Evolutionary conservation across 305 asterid genomes (phyloP).

Genomic region (Fraxinus dipetala): DNA sequence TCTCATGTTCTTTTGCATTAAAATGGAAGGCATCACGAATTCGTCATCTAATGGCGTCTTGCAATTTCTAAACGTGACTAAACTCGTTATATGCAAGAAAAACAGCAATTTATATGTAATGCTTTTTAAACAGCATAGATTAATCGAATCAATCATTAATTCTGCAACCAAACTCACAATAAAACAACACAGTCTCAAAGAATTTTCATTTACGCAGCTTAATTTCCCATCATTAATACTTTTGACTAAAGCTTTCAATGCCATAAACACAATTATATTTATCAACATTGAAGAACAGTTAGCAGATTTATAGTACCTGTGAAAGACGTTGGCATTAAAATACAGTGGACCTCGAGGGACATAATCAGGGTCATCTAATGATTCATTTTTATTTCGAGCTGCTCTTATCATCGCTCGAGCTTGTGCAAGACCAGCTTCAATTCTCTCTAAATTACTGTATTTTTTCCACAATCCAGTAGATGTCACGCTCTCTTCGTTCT

Average conservation of each 20-base stretch:
- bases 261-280: background rate
- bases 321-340: constrained; percentile 55
- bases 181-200: background rate
- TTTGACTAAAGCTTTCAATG: background rate
- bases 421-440: constrained; percentile 42
- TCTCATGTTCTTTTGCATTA: background rate
- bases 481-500: background rate
- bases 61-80: background rate
- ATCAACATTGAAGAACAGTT: background rate
- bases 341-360: constrained; percentile 63
- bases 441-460: constrained; percentile 26
- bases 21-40: background rate
- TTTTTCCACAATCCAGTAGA: constrained; percentile 7
- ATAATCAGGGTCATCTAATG: constrained; percentile 44
- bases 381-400: constrained; percentile 25
- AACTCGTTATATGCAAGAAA: background rate
- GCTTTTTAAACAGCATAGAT: background rate
- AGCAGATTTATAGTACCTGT: constrained; percentile 35
- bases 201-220: background rate
- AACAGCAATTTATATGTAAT: background rate
- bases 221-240: background rate
- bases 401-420: constrained; percentile 54
- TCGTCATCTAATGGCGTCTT: background rate
- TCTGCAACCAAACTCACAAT: background rate
- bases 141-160: background rate